Evolutionary conservation across 805 yeast genomes (phyloP).

Genomic region (Brettanomyces custersianus): DNA sequence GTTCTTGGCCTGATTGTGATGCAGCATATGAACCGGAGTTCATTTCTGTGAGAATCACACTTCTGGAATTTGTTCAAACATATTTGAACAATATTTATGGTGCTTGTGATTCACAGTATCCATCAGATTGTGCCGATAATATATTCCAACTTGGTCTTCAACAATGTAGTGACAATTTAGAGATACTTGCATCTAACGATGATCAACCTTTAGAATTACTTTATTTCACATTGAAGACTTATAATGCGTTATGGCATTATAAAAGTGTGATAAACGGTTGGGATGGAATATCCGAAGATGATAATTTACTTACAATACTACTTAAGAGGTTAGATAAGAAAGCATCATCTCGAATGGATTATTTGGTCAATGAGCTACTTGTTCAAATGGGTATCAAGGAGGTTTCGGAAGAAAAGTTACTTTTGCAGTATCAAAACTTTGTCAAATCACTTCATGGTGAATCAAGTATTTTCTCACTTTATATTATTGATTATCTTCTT

Average conservation of each 20-base stretch:
- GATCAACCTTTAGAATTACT: slow-evolving; percentile 30
- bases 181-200: slow-evolving; percentile 23
- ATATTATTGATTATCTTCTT: slow-evolving; percentile 34
- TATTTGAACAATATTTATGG: slow-evolving; percentile 23
- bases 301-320: slow-evolving; percentile 36
- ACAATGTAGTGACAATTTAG: slow-evolving; percentile 36
- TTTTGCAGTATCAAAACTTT: slow-evolving; percentile 27
- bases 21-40: slow-evolving; percentile 51
- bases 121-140: slow-evolving; percentile 19
- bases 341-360: slow-evolving; percentile 22
- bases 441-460: slow-evolving; percentile 25
- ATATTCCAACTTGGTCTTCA: slow-evolving; percentile 29
- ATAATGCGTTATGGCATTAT: slow-evolving; percentile 22
- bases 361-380: slow-evolving; percentile 28
- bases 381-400: slow-evolving; percentile 9
- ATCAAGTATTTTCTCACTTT: too few relatives aligned
- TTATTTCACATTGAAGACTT: slow-evolving; percentile 37
- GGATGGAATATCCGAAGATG: too few relatives aligned
- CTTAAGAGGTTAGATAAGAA: slow-evolving; percentile 9
- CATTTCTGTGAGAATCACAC: slow-evolving; percentile 37
- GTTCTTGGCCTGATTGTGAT: slow-evolving; percentile 54
- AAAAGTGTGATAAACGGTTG: slow-evolving; percentile 23
- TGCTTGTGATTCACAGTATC: slow-evolving; percentile 21
- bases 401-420: slow-evolving; percentile 25
- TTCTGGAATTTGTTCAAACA: slow-evolving; percentile 33